Percentiles rank a stretch among this genome's conserved stretches.
These are phyloP conservation scores for Saitozyma sp. DNA, from an alignment of 768 basidiomycete species.

Conservation along the genomic window DNA sequence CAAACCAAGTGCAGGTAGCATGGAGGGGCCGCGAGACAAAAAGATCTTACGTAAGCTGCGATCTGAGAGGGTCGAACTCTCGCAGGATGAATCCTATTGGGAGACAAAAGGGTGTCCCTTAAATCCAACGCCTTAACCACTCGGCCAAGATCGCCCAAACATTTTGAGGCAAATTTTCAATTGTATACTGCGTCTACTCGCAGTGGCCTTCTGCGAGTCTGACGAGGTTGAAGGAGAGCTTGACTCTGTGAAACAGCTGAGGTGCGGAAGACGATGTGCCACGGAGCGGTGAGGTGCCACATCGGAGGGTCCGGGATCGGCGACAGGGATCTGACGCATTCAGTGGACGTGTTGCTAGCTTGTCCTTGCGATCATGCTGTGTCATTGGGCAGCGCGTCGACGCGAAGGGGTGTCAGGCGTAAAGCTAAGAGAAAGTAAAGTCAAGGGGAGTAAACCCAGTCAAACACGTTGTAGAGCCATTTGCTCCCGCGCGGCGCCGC, in stretches of 20 bases:
- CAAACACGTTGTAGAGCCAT: too few species aligned
- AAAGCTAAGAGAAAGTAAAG: too few species aligned
- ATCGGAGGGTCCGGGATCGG: too few species aligned
- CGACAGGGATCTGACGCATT: too few species aligned
- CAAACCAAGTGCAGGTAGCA: background rate
- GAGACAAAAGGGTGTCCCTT: slow-evolving; percentile 13
- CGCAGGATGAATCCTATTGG: slow-evolving; percentile 16
- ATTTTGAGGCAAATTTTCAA: background rate
- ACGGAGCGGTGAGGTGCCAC: background rate
- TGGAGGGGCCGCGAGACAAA: background rate
- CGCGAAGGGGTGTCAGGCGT: too few species aligned
- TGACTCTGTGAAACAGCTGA: background rate
- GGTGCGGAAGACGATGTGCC: background rate
- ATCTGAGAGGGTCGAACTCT: slow-evolving; percentile 24
- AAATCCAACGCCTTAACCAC: slow-evolving; percentile 31
- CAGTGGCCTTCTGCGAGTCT: background rate
- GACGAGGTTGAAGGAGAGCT: background rate
- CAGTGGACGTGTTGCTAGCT: too few species aligned
- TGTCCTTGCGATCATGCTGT: too few species aligned
- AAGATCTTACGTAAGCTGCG: background rate
- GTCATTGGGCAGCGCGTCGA: too few species aligned
- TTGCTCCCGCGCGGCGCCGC: too few species aligned
- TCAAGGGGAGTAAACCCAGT: too few species aligned
- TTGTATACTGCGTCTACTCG: background rate
- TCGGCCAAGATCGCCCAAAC: slow-evolving; percentile 14